These are phyloP conservation scores for Pythium sp. DNA, from an alignment of 352 stramenopile genomes.

Conservation along the genomic window DNA sequence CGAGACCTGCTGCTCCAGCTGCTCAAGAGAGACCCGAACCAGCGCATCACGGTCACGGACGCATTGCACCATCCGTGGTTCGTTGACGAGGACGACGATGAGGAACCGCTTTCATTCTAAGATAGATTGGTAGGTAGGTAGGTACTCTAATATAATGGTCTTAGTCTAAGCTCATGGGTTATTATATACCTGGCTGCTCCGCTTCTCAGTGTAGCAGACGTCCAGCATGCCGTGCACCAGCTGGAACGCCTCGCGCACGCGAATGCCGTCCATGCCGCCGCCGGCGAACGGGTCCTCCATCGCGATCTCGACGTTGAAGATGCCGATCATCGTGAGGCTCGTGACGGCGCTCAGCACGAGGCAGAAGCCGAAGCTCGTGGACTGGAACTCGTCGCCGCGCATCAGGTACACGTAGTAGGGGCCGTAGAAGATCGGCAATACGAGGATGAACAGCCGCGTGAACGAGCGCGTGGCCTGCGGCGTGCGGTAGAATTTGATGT, in stretches of 20 bases:
- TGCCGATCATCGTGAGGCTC: conserved; percentile 82
- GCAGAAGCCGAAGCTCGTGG: conserved; percentile 76
- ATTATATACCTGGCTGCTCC: not conserved
- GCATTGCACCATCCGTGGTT: conserved; percentile 69
- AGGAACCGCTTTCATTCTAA: conserved; percentile 73
- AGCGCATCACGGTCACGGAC: conserved; percentile 53
- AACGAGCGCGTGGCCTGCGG: conserved; percentile 85
- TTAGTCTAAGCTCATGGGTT: not conserved
- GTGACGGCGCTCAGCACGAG: conserved; percentile 72
- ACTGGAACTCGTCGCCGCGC: conserved; percentile 43
- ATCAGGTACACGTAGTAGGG: conserved; percentile 86
- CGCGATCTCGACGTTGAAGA: conserved; percentile 83
- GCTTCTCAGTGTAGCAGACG: conserved; percentile 31
- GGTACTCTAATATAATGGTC: not conserved
- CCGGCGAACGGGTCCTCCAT: conserved; percentile 84
- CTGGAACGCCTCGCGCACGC: conserved; percentile 50
- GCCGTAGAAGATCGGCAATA: conserved; percentile 83
- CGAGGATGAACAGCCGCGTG: conserved; percentile 80
- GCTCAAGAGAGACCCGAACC: conserved; percentile 42
- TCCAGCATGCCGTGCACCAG: conserved; percentile 58
- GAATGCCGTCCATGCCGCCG: conserved; percentile 65
- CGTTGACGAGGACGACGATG: conserved; percentile 29
- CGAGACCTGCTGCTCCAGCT: conserved; percentile 50
- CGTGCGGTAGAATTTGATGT: conserved; percentile 88
- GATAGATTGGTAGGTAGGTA: conserved; percentile 10